phyloP scores from a whole-genome alignment of 2,329 filamentous ascomycete species.

The Coleophoma eucalyptorum region DNA sequence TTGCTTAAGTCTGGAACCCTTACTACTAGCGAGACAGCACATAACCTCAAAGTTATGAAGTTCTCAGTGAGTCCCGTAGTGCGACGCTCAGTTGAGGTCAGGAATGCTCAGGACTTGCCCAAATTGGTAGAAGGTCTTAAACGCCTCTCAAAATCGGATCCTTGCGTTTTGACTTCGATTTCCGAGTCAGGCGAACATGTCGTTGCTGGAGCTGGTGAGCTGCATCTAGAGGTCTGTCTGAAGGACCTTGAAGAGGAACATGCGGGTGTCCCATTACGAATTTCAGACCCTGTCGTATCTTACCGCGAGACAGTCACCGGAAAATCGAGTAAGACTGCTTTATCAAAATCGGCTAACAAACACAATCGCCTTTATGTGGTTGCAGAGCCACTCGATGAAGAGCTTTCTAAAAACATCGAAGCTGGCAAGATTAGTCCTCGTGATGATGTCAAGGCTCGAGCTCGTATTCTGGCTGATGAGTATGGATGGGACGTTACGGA shows the following conservation, averaged over 20 bases:
- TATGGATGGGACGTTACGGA: constrained; percentile 99
- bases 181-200: constrained; percentile 96
- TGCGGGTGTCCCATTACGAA: constrained; percentile 94
- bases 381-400: constrained; percentile 87
- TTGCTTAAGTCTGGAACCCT: constrained; percentile 99
- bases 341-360: constrained; percentile 99
- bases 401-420: constrained; percentile 89
- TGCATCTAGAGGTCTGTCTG: constrained; percentile 99
- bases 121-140: constrained; percentile 99
- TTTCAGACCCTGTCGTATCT: constrained; percentile 96
- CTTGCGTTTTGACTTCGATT: constrained; percentile 91
- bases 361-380: constrained; percentile 99
- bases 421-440: constrained; percentile 85
- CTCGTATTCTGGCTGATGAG: constrained; percentile 92
- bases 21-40: constrained; percentile 92
- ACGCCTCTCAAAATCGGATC: constrained; percentile 99
- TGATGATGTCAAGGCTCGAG: constrained; percentile 99
- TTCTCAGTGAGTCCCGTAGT: constrained; percentile 99
- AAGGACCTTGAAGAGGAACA: constrained; percentile 99
- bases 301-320: constrained; percentile 93
- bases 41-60: constrained; percentile 99
- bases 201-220: constrained; percentile 97
- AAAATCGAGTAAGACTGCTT: constrained; percentile 88
- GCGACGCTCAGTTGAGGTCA: constrained; percentile 97
- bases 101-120: constrained; percentile 99